phyloP scores from a whole-genome alignment of 305 asterid species.

The Fraxinus albicans region DNA sequence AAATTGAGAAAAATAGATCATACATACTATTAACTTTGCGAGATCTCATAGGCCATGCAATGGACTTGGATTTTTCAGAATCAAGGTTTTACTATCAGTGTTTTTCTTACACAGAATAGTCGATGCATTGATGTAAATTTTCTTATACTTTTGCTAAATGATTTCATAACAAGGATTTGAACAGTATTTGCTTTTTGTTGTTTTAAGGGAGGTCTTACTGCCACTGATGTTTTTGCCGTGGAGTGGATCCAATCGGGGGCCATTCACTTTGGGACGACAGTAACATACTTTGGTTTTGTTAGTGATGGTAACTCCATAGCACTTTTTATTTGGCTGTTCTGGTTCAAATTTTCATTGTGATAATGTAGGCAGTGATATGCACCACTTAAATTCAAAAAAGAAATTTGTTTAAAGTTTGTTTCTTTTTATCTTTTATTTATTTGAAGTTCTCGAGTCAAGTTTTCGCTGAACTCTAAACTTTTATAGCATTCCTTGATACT shows the following conservation, averaged over 20 bases:
- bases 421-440: background rate
- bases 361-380: conserved; percentile 7
- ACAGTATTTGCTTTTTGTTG: conserved; percentile 9
- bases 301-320: conserved; percentile 74
- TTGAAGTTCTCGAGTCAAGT: background rate
- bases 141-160: background rate
- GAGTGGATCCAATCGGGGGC: conserved; percentile 96
- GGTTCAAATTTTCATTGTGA: conserved; percentile 7
- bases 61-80: background rate
- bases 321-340: conserved; percentile 5
- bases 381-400: background rate
- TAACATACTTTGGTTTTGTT: conserved; percentile 89
- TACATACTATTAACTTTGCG: background rate
- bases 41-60: background rate
- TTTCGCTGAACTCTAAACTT: background rate
- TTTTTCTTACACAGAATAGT: background rate
- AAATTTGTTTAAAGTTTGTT: background rate
- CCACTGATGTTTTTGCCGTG: conserved; percentile 96
- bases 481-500: background rate
- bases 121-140: background rate
- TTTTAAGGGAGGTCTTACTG: conserved; percentile 92
- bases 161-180: background rate
- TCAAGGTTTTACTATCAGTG: background rate
- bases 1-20: background rate
- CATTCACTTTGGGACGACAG: conserved; percentile 93